Base-by-base conservation (phyloP, 306 rosid species). In the Sesbania bispinosa region DNA sequence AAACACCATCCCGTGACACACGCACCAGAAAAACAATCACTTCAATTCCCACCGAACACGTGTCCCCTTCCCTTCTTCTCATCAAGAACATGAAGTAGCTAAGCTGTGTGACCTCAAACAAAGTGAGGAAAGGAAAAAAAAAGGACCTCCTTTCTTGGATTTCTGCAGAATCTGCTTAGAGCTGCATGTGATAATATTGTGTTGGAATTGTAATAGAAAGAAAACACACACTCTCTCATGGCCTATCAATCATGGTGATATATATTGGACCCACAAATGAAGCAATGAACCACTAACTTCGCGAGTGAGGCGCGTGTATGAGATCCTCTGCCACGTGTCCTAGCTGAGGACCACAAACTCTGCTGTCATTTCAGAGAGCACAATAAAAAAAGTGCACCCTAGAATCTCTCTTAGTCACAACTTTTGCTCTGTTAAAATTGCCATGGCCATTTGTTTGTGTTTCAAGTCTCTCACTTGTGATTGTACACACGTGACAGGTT, bases 1-100 rank as follows among this genome's bases (percentile, higher is more conserved):
- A 72, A 43, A 81, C 85, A 54, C 20, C 47, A 75, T 19, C 88
- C 88, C 88, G 96, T 86, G 96, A 87, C 79, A 69, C 39, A 35
- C 39, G 8, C 39, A n/a, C n/a, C 8, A 35, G 39, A 5, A 32
- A 32, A 32, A 32, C 8, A 32, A 32, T 5, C 36, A 7, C 5
- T 5, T 10, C 7, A 65, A 27, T 74, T 72, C 73, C 18, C 23
- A 10, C 1, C 36, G 39, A 74, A 77, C 85, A 86, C 89, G 88
- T 68, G 89, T 42, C 81, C 35, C 29, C 15, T n/a, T n/a, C n/a
- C n/a, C n/a, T n/a, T n/a, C n/a, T n/a, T n/a, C 11, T 67, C 48
- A 6, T 32, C 36, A 61, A 10, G 29, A 33, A 33, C 14, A 21
- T 60, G 47, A 60, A 60, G 9, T 10, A 60, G n/a, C n/a, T n/a